Evolutionary conservation across 2,329 filamentous ascomycete genomes (phyloP).

Genomic region (Ampelomyces quisqualis): DNA sequence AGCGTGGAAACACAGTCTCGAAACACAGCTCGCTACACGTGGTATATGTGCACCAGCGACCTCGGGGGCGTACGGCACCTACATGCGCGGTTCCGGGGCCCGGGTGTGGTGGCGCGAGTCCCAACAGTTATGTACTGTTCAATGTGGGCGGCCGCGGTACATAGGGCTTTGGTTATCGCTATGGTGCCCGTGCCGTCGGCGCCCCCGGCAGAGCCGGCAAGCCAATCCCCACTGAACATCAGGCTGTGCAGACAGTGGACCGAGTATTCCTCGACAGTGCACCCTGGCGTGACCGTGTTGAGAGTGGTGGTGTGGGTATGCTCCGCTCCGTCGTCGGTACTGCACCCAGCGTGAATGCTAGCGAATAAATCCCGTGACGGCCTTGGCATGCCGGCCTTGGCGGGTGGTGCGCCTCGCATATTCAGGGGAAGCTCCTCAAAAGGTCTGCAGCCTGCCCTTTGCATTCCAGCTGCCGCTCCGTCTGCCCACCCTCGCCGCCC

Average conservation of each 20-base stretch:
- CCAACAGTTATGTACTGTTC: conserved; percentile 25
- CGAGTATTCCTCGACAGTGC: too few species aligned
- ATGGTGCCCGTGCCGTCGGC: conserved; percentile 28
- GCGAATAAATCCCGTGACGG: conserved; percentile 21
- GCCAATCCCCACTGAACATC: conserved; percentile 23
- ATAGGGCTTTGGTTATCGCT: conserved; percentile 22
- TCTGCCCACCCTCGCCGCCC: conserved; percentile 26
- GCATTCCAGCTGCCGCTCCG: conserved; percentile 36
- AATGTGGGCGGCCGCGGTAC: conserved; percentile 13
- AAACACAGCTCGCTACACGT: conserved; percentile 28
- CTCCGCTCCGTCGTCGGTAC: too few species aligned
- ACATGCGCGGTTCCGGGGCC: too few species aligned
- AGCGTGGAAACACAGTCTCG: conserved; percentile 15
- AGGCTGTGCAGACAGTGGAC: neutral
- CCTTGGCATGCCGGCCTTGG: conserved; percentile 28
- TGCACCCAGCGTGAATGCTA: conserved; percentile 21
- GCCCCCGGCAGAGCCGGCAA: conserved; percentile 18
- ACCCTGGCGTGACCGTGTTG: conserved; percentile 15
- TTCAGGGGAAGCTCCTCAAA: conserved; percentile 38
- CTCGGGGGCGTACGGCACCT: too few species aligned
- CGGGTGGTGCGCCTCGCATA: conserved; percentile 23
- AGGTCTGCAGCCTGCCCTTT: conserved; percentile 32
- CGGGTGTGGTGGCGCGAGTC: too few species aligned
- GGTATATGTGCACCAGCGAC: too few species aligned
- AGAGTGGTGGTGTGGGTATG: conserved; percentile 26